These are phyloP conservation scores for Craterostigma plantagineum DNA, from an alignment of 257 asterid genomes.

Conservation along the genomic window DNA sequence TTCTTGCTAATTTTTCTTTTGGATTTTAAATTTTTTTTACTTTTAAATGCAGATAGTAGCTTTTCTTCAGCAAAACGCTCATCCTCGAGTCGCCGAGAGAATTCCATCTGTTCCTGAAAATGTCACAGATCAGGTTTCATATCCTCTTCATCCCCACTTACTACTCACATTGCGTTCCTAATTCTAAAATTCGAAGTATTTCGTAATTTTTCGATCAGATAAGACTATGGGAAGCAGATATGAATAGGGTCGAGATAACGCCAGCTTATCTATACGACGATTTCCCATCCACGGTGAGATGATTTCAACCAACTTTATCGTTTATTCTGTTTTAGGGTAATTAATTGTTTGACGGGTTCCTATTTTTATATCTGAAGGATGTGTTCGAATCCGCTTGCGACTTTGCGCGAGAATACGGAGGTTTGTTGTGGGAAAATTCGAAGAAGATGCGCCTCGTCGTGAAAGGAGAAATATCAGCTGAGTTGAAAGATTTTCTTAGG, in stretches of 20 bases:
- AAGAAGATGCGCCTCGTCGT: constrained; percentile 66
- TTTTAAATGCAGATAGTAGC: constrained; percentile 59
- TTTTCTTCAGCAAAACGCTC: constrained; percentile 95
- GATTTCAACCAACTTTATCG: background rate
- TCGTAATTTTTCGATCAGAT: constrained; percentile 24
- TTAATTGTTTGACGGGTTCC: constrained; percentile 4
- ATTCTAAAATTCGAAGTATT: background rate
- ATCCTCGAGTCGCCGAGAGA: constrained; percentile 84
- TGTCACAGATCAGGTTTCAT: constrained; percentile 76
- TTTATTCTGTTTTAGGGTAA: background rate
- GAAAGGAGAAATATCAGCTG: constrained; percentile 50
- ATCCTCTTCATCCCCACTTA: background rate
- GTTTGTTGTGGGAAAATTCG: constrained; percentile 62
- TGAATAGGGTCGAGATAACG: constrained; percentile 67
- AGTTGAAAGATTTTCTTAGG: constrained; percentile 80
- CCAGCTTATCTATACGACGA: constrained; percentile 67
- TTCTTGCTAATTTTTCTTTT: background rate
- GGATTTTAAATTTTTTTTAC: background rate
- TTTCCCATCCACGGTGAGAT: constrained; percentile 65
- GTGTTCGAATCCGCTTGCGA: constrained; percentile 80
- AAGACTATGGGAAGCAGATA: constrained; percentile 87
- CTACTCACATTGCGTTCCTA: background rate
- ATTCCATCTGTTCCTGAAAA: constrained; percentile 89
- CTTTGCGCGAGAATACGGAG: constrained; percentile 74
- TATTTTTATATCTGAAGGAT: constrained; percentile 23